phyloP scores from a whole-genome alignment of 805 yeast species.

The Cephaloascus fragrans region DNA sequence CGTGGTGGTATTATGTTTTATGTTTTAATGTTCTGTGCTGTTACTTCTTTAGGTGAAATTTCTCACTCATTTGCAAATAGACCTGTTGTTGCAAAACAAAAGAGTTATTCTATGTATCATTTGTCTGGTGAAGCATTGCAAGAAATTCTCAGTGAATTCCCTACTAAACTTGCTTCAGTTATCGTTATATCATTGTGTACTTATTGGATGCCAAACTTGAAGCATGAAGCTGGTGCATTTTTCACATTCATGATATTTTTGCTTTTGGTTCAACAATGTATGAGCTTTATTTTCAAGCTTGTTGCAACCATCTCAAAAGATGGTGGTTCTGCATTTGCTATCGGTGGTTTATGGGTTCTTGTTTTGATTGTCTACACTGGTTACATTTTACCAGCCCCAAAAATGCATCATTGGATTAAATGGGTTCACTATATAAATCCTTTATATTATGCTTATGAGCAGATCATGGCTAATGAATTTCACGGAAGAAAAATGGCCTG shows the following conservation, averaged over 20 bases:
- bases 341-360: slow-evolving; percentile 47
- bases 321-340: slow-evolving; percentile 47
- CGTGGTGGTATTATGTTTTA: slow-evolving; percentile 59
- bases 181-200: slow-evolving; percentile 35
- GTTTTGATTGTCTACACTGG: slow-evolving; percentile 53
- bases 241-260: slow-evolving; percentile 40
- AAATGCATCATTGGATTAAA: slow-evolving; percentile 64
- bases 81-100: slow-evolving; percentile 61
- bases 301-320: slow-evolving; percentile 41
- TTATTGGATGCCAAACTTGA: slow-evolving; percentile 48
- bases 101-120: slow-evolving; percentile 59
- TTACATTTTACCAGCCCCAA: slow-evolving; percentile 47
- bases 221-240: slow-evolving; percentile 41
- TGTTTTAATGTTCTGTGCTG: slow-evolving; percentile 48
- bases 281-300: slow-evolving; percentile 43
- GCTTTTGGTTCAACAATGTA: slow-evolving; percentile 37
- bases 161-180: slow-evolving; percentile 41
- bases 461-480: slow-evolving; percentile 58
- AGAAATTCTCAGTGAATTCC: slow-evolving; percentile 49
- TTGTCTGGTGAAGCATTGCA: slow-evolving; percentile 71
- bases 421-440: slow-evolving; percentile 58
- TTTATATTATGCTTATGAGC: slow-evolving; percentile 48
- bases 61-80: slow-evolving; percentile 42
- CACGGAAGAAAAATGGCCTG: slow-evolving; percentile 47
- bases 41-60: slow-evolving; percentile 54